Percentiles rank a stretch among this genome's conserved stretches.
Conservation (phyloP, 768 basidiomycete species). For the Psilocybe cyanescens region DNA sequence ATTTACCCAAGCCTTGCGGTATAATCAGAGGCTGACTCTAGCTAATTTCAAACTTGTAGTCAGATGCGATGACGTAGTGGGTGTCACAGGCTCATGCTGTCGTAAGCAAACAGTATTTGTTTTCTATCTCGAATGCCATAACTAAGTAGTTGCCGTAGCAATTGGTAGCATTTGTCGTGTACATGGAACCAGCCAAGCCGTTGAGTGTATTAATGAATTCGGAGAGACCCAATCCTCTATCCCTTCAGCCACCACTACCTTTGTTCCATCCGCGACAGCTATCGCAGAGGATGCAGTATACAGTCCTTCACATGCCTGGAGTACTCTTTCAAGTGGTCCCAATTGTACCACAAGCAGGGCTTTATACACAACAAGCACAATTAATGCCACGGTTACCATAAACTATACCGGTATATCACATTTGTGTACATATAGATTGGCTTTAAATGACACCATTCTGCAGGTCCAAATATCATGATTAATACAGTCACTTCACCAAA, state of each 20-base stretch:
- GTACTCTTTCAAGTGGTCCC: background rate
- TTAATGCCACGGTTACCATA: constrained; percentile 23
- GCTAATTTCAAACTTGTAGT: background rate
- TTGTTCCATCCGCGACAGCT: constrained; percentile 15
- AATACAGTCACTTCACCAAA: constrained; percentile 19
- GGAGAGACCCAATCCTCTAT: constrained; percentile 18
- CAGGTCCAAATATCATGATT: constrained; percentile 25
- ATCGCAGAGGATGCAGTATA: background rate
- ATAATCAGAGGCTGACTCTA: background rate
- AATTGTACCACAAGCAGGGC: constrained; percentile 7
- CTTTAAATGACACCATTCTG: background rate
- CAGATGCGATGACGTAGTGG: background rate
- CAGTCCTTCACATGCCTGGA: constrained; percentile 8
- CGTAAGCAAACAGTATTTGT: background rate
- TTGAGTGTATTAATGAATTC: constrained; percentile 21
- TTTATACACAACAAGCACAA: constrained; percentile 13
- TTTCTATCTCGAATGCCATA: no score
- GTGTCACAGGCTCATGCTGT: constrained; percentile 1
- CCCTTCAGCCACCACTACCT: constrained; percentile 20
- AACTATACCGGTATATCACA: constrained; percentile 22
- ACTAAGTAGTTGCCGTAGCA: background rate
- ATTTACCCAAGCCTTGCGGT: background rate
- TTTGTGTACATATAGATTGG: background rate
- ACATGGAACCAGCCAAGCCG: background rate
- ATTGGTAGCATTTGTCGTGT: constrained; percentile 4